phyloP scores from a whole-genome alignment of 352 stramenopile species.

The Phytophthora hibernalis region DNA sequence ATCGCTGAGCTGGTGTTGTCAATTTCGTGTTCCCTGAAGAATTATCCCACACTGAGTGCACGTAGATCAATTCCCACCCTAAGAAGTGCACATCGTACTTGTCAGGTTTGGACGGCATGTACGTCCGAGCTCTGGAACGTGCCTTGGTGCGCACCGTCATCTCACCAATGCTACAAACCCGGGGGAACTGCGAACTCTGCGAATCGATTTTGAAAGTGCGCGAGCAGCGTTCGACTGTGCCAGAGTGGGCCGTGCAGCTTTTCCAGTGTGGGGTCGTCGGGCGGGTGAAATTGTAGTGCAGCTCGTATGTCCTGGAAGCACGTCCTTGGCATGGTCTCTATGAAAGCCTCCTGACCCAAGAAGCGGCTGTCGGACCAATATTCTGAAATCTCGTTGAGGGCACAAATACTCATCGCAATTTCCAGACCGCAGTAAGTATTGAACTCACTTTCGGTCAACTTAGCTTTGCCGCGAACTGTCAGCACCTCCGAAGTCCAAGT shows the following conservation, averaged over 20 bases:
- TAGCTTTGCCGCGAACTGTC: not conserved
- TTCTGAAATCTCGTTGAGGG: slow-evolving; percentile 7
- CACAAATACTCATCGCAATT: slow-evolving; percentile 13
- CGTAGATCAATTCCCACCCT: not conserved
- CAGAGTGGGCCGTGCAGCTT: not conserved
- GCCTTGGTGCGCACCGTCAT: slow-evolving; percentile 9
- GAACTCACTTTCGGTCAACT: not conserved
- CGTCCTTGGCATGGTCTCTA: not conserved
- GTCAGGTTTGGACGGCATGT: no score
- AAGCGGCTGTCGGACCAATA: slow-evolving; percentile 3
- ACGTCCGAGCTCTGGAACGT: not conserved
- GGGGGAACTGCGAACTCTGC: not conserved
- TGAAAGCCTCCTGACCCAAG: not conserved
- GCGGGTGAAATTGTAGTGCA: not conserved
- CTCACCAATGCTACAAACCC: slow-evolving; percentile 6
- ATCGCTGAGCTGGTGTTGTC: not conserved
- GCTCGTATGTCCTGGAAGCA: slow-evolving; percentile 1
- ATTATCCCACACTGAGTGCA: slow-evolving; percentile 12
- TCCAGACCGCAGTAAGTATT: slow-evolving; percentile 2
- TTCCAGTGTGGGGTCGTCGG: not conserved
- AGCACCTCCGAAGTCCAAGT: not conserved
- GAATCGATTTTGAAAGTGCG: not conserved
- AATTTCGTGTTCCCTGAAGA: not conserved
- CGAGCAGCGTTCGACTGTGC: slow-evolving; percentile 3
- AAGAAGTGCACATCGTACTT: no score